A percentile compares a stretch with the other conserved stretches of the same genome.
These are phyloP conservation scores for Trebouxia sp. DNA, from an alignment of 139 green algal genomes.

Conservation along the genomic window DNA sequence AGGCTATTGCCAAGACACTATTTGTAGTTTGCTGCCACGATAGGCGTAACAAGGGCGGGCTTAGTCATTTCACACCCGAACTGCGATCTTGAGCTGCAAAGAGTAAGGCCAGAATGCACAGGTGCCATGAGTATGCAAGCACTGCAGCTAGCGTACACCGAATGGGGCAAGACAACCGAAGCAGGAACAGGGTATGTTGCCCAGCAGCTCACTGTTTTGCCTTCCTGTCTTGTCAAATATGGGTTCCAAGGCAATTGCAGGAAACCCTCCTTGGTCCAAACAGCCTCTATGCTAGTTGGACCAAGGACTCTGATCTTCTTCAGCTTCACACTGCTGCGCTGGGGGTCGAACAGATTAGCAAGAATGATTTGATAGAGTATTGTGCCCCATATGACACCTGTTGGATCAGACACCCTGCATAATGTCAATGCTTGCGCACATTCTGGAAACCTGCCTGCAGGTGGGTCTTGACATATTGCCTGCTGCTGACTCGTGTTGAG, in stretches of 20 bases:
- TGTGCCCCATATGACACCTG: constrained; percentile 10
- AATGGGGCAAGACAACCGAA: neutral
- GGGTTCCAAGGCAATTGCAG: neutral
- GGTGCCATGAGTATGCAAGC: no score
- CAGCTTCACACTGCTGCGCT: constrained; percentile 1
- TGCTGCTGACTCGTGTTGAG: neutral
- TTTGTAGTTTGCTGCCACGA: no score
- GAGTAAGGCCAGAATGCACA: no score
- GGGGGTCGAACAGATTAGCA: neutral
- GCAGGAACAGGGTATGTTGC: neutral
- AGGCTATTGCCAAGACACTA: no score
- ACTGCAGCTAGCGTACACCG: neutral
- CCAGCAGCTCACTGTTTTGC: neutral
- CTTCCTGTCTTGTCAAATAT: neutral
- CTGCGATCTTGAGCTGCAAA: no score
- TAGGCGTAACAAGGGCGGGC: no score
- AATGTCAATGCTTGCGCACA: neutral
- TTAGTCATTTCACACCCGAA: no score
- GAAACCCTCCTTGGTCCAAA: neutral
- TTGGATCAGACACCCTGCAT: constrained; percentile 7
- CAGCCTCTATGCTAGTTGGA: constrained; percentile 12
- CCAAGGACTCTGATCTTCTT: neutral
- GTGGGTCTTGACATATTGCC: neutral
- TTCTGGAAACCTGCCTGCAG: no score
- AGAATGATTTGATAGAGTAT: neutral